These are phyloP conservation scores for Fusarium brevicatenulatum DNA, from an alignment of 2,329 filamentous ascomycete species.

Conservation along the genomic window DNA sequence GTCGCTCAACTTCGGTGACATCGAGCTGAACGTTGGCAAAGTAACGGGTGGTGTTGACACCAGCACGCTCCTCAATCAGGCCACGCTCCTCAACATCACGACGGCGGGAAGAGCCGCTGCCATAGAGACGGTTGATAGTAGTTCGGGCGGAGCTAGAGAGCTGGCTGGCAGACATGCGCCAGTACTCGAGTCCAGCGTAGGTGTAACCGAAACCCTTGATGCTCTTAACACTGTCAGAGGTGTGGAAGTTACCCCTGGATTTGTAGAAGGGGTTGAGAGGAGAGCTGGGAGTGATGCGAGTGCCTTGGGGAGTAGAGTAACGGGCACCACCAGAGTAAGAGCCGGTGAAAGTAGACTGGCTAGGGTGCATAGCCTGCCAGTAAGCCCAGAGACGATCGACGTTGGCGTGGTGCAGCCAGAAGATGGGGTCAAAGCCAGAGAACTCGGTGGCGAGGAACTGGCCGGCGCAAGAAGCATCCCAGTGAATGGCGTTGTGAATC, in stretches of 20 bases:
- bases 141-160: slow-evolving; percentile 46
- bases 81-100: slow-evolving; percentile 33
- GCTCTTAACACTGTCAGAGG: slow-evolving; percentile 49
- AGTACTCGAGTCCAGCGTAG: slow-evolving; percentile 52
- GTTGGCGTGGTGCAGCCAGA: slow-evolving; percentile 64
- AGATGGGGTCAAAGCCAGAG: slow-evolving; percentile 58
- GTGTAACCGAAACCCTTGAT: slow-evolving; percentile 53
- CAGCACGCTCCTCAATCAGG: slow-evolving; percentile 21
- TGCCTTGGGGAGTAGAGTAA: slow-evolving; percentile 55
- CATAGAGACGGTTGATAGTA: slow-evolving; percentile 50
- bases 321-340: slow-evolving; percentile 49
- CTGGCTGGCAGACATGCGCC: slow-evolving; percentile 46
- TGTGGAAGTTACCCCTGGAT: slow-evolving; percentile 54
- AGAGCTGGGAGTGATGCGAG: slow-evolving; percentile 54
- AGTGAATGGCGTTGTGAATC: slow-evolving; percentile 57
- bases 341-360: slow-evolving; percentile 48
- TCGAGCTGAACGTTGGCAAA: slow-evolving; percentile 50
- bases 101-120: slow-evolving; percentile 17
- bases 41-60: slow-evolving; percentile 45
- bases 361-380: slow-evolving; percentile 58
- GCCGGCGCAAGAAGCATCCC: slow-evolving; percentile 53
- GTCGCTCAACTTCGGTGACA: slow-evolving; percentile 49
- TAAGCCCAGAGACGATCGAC: slow-evolving; percentile 73
- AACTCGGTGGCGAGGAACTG: slow-evolving; percentile 54
- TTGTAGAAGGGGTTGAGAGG: slow-evolving; percentile 63